A percentile compares a stretch with the other conserved stretches of the same genome.
These are phyloP conservation scores for Erodium trifolium DNA, from an alignment of 441 rosid species.

Conservation along the genomic window DNA sequence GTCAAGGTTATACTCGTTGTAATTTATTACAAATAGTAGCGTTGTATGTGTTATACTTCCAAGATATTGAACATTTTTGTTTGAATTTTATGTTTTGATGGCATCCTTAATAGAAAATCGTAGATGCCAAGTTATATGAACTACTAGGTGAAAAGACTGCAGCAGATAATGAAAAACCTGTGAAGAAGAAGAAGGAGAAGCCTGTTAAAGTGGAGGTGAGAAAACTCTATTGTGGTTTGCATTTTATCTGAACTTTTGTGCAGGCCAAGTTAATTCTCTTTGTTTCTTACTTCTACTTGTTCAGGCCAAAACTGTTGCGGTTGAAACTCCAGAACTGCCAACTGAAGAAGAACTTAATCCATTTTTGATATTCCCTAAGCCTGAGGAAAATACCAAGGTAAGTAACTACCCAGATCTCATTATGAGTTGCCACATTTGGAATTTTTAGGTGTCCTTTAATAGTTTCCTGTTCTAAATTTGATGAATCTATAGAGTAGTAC, in stretches of 20 bases:
- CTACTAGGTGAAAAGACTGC: conserved; percentile 88
- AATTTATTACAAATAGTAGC: neutral
- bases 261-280: conserved; percentile 13
- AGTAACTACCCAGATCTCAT: neutral
- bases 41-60: neutral
- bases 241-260: neutral
- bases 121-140: conserved; percentile 62
- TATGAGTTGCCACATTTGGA: neutral
- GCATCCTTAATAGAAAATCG: conserved; percentile 40
- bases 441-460: neutral
- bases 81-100: no score
- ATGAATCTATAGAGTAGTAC: neutral
- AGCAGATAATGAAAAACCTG: conserved; percentile 47
- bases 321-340: conserved; percentile 45
- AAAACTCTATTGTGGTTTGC: conserved; percentile 8
- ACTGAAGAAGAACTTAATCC: conserved; percentile 92
- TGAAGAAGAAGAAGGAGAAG: conserved; percentile 58
- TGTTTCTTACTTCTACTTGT: neutral
- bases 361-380: conserved; percentile 67
- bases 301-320: conserved; percentile 48
- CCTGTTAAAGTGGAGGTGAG: conserved; percentile 76
- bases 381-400: conserved; percentile 82
- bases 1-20: conserved; percentile 42
- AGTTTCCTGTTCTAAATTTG: neutral
- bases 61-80: neutral